Base-by-base conservation (phyloP, 1,284 basidiomycete species). In the Malassezia japonica region DNA sequence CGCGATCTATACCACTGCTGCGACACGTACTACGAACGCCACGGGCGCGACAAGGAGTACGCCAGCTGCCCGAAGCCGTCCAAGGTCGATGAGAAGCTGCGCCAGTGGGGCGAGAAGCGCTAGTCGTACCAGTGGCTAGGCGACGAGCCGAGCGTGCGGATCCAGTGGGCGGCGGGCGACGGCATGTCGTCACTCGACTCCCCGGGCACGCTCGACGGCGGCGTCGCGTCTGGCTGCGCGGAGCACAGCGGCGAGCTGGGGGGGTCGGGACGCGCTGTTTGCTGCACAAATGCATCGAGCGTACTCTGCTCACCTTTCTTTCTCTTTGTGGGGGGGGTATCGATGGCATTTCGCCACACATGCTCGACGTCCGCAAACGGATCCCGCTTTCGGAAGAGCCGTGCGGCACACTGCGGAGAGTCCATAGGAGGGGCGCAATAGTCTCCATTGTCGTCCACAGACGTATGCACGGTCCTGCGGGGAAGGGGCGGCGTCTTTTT, bases 1-100 rank as follows among this genome's bases (percentile, higher is more conserved):
- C 57, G 62, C 44, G 60, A 64, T 24, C 57, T 72, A 10, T 68
- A 70, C 35, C 53, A 61, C 6, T 72, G 69, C 57, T 72, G 69
- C 45, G 59, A 50, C 25, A 40, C 46, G n/a, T 65, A 64, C 55
- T 72, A 72, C 45, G 47, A 49, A 32, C 47, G 56, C 43, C 41
- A 61, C 8, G 69, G 66, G 7, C 48, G 33, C 4, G 56, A 61
- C 13, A 59, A 60, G 1, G 56, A 59, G 50, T 57, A 59, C 24
- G 62, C 62, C 37, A 63, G 60, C 46, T 71, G 69, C 51, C 69
- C 69, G 7, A 55, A 63, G n/a, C 60, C 60, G 1, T 35, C 37
- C 2, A 31, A 21, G 8, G 24, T 48, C 18, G 34, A 48, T 12
- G 21, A 24, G 13, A 53, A 53, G 16, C 31, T 41, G 35, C 9